Base-by-base conservation (phyloP, 768 basidiomycete species). In the Botryobasidium botryosum region DNA sequence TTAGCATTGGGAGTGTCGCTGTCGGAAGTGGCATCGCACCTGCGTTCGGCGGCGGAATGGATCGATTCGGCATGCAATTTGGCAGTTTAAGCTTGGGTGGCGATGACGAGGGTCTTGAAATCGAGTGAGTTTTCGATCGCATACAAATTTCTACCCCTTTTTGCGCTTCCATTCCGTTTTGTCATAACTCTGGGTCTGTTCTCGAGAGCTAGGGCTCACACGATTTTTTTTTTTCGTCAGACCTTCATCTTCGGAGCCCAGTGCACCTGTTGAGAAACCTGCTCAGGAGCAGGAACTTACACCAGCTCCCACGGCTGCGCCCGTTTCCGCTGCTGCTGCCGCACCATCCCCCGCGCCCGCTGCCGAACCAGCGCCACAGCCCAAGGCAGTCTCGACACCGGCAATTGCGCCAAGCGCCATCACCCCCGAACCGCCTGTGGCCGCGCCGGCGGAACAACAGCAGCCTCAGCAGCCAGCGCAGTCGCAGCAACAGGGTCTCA, bases 31-130 rank as follows among this genome's bases (percentile, higher is more conserved):
- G 49, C 0, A 33, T 26, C n/a, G 55, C 70, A 8, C 27, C n/a
- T n/a, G n/a, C n/a, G n/a, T n/a, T n/a, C n/a, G n/a, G n/a, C n/a
- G n/a, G n/a, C n/a, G 68, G 68, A 15, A 57, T 80, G 20, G 83
- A 85, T 56, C 85, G 82, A 56, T 64, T 87, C 42, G 84, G 84
- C 40, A 85, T 88, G 84, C 83, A 86, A 55, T 88, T 88, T 56
- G 84, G 84, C 41, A 86, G 82, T 58, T 62, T 87, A 53, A 80
- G 74, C 58, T 68, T 88, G 28, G 74, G 74, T 27, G 79, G 76
- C 5, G 81, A 84, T 48, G 61, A 64, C 41, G 49, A 71, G 27
- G 3, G n/a, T n/a, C n/a, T n/a, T n/a, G n/a, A n/a, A n/a, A n/a
- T n/a, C n/a, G n/a, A n/a, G n/a, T n/a, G n/a, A n/a, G n/a, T n/a